Percentiles rank a stretch among this genome's conserved stretches.
These are phyloP conservation scores for Prunus fruticosa DNA, from an alignment of 306 rosid genomes.

Conservation along the genomic window DNA sequence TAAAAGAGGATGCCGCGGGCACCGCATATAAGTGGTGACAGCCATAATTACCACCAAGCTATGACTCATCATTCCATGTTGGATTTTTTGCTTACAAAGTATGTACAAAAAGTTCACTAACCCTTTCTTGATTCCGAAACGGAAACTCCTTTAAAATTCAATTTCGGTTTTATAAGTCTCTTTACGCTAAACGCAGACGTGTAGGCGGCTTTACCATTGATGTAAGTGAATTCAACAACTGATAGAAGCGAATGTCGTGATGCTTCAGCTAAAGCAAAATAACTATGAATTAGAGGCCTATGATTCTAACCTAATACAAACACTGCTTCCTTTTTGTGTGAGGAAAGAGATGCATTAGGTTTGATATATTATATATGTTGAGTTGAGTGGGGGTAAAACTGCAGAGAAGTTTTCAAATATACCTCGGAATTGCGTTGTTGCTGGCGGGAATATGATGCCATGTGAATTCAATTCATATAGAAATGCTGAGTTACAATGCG, in stretches of 20 bases:
- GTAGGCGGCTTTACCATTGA: too few species aligned
- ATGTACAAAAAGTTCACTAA: neutral
- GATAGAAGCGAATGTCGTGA: too few species aligned
- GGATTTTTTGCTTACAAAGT: neutral
- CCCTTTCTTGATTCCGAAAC: neutral
- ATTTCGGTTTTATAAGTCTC: neutral
- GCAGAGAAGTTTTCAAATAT: neutral
- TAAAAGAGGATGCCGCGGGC: conserved; percentile 7
- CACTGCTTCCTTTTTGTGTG: too few species aligned
- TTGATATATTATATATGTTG: neutral
- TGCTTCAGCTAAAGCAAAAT: too few species aligned
- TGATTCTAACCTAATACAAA: too few species aligned
- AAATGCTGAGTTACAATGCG: neutral
- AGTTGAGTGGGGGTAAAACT: neutral
- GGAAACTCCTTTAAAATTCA: neutral
- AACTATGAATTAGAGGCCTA: too few species aligned
- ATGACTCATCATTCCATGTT: conserved; percentile 6
- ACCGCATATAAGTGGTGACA: neutral
- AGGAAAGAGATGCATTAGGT: neutral
- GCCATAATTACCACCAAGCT: neutral
- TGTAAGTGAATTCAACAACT: too few species aligned
- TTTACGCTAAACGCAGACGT: too few species aligned
- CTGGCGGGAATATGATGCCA: conserved; percentile 11
- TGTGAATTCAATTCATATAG: neutral
- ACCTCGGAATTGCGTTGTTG: neutral